A percentile compares a stretch with the other conserved stretches of the same genome.
Conservation (phyloP, 2,329 filamentous ascomycete species). For the Paraphoma chrysanthemicola region DNA sequence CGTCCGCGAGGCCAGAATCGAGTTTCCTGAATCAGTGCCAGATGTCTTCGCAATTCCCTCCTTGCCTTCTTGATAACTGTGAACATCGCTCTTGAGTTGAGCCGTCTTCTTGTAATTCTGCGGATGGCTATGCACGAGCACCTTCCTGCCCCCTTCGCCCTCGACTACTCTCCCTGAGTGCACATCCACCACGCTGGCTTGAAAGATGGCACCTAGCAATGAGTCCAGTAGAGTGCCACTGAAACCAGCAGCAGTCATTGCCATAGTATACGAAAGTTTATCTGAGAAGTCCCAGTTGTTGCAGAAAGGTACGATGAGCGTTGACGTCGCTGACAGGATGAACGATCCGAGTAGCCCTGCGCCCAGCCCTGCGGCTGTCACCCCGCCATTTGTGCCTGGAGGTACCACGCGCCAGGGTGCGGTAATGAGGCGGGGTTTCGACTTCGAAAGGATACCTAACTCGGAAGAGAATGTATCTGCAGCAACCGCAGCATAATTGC, state of each 20-base stretch:
- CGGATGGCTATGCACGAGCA: constrained; percentile 48
- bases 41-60: constrained; percentile 45
- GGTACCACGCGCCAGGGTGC: constrained; percentile 81
- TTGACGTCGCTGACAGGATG: constrained; percentile 70
- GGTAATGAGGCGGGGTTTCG: constrained; percentile 83
- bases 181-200: constrained; percentile 85
- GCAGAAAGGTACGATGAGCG: constrained; percentile 75
- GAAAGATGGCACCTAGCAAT: constrained; percentile 81
- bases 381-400: constrained; percentile 90
- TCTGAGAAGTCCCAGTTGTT: constrained; percentile 38
- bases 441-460: constrained; percentile 84
- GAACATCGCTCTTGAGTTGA: constrained; percentile 47
- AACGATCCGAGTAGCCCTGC: constrained; percentile 79
- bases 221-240: constrained; percentile 87
- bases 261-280: constrained; percentile 52
- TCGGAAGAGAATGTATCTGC: constrained; percentile 96
- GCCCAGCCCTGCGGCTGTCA: constrained; percentile 75
- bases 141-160: constrained; percentile 74
- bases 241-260: constrained; percentile 74
- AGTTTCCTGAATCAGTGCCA: constrained; percentile 22
- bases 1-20: constrained; percentile 37
- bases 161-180: constrained; percentile 88
- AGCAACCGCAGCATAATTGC: constrained; percentile 89
- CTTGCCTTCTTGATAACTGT: constrained; percentile 51
- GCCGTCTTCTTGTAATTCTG: constrained; percentile 38